These are phyloP conservation scores for Chlorella sp. DNA, from an alignment of 139 green algal genomes.

Conservation along the genomic window DNA sequence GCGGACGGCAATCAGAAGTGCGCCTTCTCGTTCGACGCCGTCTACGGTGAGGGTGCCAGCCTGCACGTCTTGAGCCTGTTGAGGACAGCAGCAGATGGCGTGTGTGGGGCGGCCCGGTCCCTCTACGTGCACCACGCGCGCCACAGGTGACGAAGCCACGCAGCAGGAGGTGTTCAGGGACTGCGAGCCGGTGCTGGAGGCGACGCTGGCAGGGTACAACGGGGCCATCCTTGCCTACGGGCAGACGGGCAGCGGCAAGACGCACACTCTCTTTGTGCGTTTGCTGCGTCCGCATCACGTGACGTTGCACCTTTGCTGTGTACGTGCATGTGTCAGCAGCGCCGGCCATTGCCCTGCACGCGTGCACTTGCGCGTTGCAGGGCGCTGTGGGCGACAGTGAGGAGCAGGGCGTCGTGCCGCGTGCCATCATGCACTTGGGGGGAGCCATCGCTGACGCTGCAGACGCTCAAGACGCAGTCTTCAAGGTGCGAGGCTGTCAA, in stretches of 20 bases:
- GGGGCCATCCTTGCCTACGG: slow-evolving; percentile 41
- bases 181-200: slow-evolving; percentile 34
- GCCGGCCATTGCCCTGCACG: not conserved
- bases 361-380: not conserved
- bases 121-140: too few relatives aligned
- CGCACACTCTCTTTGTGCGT: slow-evolving; percentile 51
- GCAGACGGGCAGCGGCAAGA: not conserved
- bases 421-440: slow-evolving; percentile 44
- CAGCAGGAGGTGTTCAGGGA: slow-evolving; percentile 49
- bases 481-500: too few relatives aligned
- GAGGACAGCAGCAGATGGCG: too few relatives aligned
- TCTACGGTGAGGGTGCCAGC: too few relatives aligned
- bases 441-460: slow-evolving; percentile 24
- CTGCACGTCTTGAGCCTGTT: too few relatives aligned
- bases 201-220: slow-evolving; percentile 53
- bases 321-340: not conserved
- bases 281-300: not conserved
- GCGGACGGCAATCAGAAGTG: too few relatives aligned
- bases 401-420: slow-evolving; percentile 52
- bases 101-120: too few relatives aligned
- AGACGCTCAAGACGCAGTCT: slow-evolving; percentile 17
- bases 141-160: slow-evolving; percentile 20
- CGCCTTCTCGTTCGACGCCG: not conserved
- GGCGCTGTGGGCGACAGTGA: slow-evolving; percentile 23
- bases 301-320: not conserved